These are phyloP conservation scores for Phialocephala sp. DNA, from an alignment of 2,329 filamentous ascomycete species.

Conservation along the genomic window DNA sequence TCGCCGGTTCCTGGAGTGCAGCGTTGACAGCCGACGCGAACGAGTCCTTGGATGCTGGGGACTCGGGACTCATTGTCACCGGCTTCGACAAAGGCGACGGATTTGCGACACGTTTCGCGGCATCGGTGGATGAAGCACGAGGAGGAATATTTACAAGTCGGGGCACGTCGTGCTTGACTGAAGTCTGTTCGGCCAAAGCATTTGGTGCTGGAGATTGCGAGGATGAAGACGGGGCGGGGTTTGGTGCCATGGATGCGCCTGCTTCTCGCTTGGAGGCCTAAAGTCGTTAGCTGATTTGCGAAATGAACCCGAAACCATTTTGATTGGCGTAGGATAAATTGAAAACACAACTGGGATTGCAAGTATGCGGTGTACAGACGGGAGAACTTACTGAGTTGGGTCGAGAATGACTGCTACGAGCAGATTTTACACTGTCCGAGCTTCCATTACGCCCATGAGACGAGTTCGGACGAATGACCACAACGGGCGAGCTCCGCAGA, in stretches of 20 bases:
- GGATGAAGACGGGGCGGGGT: slow-evolving; percentile 52
- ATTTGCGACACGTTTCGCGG: slow-evolving; percentile 67
- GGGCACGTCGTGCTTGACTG: slow-evolving; percentile 57
- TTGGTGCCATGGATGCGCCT: slow-evolving; percentile 49
- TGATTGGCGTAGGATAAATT: slow-evolving; percentile 43
- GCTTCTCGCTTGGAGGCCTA: slow-evolving; percentile 66
- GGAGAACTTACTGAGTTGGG: slow-evolving; percentile 67
- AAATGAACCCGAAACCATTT: slow-evolving; percentile 31
- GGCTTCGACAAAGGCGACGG: slow-evolving; percentile 79
- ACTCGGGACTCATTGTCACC: slow-evolving; percentile 64
- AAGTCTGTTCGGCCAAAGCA: slow-evolving; percentile 50
- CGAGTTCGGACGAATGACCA: slow-evolving; percentile 35
- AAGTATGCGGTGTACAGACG: slow-evolving; percentile 32
- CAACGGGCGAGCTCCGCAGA: slow-evolving; percentile 42
- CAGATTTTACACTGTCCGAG: slow-evolving; percentile 68
- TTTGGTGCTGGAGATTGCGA: slow-evolving; percentile 40
- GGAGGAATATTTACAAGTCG: slow-evolving; percentile 64
- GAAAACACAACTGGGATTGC: slow-evolving; percentile 27
- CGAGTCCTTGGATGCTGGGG: slow-evolving; percentile 49
- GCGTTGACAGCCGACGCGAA: slow-evolving; percentile 45
- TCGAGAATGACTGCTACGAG: slow-evolving; percentile 61
- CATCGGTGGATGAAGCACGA: slow-evolving; percentile 63
- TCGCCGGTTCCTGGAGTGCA: slow-evolving; percentile 41
- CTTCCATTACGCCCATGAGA: slow-evolving; percentile 56
- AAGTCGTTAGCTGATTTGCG: slow-evolving; percentile 52